Evolutionary conservation across 306 rosid genomes (phyloP), one percentile per base, ranked within the genome.

Genomic region (Inga laurina): DNA sequence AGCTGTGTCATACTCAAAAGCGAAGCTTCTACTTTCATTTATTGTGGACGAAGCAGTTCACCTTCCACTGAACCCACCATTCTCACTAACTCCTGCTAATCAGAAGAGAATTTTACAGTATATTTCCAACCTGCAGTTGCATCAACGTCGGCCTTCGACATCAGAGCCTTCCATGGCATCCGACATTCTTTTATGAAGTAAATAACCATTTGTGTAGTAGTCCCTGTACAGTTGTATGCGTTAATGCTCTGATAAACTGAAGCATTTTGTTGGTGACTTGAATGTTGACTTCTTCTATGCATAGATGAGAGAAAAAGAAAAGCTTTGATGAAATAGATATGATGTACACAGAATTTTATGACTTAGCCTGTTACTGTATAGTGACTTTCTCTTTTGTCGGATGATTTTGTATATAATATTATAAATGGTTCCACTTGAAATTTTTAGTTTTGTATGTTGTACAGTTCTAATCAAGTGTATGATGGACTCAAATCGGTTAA

Each of bases 1-100:
- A 12, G 87, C 89, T 59, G 91, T 86, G 73, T 85, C 88, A 22
- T 94, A 97, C 87, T 87, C 99, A 35, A 91, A 89, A 82, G 98
- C 99, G 19, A 86, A 89, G 87, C 91, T 91, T 84, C 86, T 97
- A 72, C 92, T 97, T 75, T 91, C 93, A 43, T 97, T 97, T 71
- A 88, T 97, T 51, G 88, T 90, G 72, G 87, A 83, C 77, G 98
- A 92, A 91, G 99, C 97, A 76, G 84, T 84, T 52, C 82, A 89
- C 70, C 92, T 97, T 77, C 88, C 92, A 39, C 88, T 93, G 72
- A 92, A 82, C 52, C 97, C 99, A 43, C 92, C 95, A 32, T 92
- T 97, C 86, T 85, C 81, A 19, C 85, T 94, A 67, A 84, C 89
- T 78, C 82, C 85, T 1, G 89, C 59, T n/a, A 82, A 85, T 78